Conservation (phyloP, 2,329 filamentous ascomycete species). For the Dissoconium aciculare region DNA sequence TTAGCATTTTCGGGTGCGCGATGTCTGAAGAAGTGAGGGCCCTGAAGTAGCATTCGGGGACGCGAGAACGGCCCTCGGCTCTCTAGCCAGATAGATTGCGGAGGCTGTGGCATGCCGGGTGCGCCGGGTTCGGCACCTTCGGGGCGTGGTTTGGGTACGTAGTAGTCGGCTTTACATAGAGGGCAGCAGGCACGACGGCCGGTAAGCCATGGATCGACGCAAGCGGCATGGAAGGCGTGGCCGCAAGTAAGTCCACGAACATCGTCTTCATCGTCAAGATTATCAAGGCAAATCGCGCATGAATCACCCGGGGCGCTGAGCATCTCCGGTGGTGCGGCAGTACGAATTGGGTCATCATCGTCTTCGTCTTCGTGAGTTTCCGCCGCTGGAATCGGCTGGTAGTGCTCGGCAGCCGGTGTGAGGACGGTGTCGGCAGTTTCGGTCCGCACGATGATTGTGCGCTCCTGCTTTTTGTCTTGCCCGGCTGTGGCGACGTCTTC, state of each 20-base stretch:
- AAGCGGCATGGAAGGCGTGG: conserved; percentile 95
- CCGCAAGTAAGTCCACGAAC: conserved; percentile 86
- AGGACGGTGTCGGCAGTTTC: conserved; percentile 17
- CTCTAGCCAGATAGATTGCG: conserved; percentile 18
- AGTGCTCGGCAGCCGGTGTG: conserved; percentile 6
- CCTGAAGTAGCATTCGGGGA: conserved; percentile 17
- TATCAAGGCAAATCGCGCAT: conserved; percentile 93
- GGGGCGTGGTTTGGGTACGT: conserved; percentile 75
- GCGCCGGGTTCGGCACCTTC: conserved; percentile 31
- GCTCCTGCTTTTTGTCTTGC: conserved; percentile 19
- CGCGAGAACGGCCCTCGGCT: conserved; percentile 16
- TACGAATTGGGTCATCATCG: conserved; percentile 63
- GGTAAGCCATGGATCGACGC: conserved; percentile 92
- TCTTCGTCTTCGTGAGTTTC: conserved; percentile 52
- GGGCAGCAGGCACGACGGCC: conserved; percentile 89
- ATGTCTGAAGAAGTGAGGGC: conserved; percentile 12
- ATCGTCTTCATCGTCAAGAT: conserved; percentile 86
- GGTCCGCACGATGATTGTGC: conserved; percentile 20
- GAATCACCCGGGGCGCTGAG: conserved; percentile 73
- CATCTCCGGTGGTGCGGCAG: conserved; percentile 66
- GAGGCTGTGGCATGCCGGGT: conserved; percentile 13
- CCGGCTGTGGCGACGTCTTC: conserved; percentile 10
- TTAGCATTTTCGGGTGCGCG: conserved; percentile 4
- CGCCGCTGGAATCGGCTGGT: conserved; percentile 18
- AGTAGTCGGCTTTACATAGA: conserved; percentile 96